These are phyloP conservation scores for Castanea mollissima DNA, from an alignment of 306 rosid genomes.

Conservation along the genomic window DNA sequence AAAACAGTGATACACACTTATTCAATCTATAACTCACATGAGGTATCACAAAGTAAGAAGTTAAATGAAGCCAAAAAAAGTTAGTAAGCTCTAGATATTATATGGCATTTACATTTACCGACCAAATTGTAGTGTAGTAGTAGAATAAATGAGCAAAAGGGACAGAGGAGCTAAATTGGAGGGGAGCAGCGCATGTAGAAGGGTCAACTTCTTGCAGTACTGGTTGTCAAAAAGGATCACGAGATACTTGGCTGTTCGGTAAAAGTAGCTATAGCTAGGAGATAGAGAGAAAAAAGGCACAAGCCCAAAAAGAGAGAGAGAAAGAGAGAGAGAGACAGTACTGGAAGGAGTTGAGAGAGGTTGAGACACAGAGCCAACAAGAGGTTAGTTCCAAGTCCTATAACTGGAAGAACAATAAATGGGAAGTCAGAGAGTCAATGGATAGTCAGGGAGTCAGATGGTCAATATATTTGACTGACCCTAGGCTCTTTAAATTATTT, in stretches of 20 bases:
- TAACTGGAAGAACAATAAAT: slow-evolving; percentile 17
- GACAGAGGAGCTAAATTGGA: not conserved
- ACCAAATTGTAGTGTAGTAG: not conserved
- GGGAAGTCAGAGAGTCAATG: slow-evolving; percentile 47
- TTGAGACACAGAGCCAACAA: not conserved
- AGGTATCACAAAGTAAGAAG: too few relatives aligned
- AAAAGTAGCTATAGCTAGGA: not conserved
- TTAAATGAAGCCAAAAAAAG: not conserved
- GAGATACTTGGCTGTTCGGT: slow-evolving; percentile 11
- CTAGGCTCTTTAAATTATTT: not conserved
- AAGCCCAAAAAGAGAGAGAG: not conserved
- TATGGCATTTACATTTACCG: slow-evolving; percentile 11
- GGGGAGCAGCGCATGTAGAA: not conserved
- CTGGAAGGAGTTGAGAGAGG: too few relatives aligned
- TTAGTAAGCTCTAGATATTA: not conserved
- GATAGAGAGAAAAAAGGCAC: not conserved
- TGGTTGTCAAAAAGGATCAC: slow-evolving; percentile 6
- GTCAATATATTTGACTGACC: slow-evolving; percentile 30
- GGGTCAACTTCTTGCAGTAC: not conserved
- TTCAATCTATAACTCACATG: too few relatives aligned
- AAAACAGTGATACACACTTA: too few relatives aligned
- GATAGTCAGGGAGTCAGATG: slow-evolving; percentile 37
- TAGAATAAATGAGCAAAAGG: not conserved
- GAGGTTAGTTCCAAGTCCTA: not conserved
- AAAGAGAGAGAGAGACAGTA: not conserved